Percentiles rank a stretch among this genome's conserved stretches.
phyloP scores from a whole-genome alignment of 73 alveolate species.

The Blepharisma japonicum region DNA sequence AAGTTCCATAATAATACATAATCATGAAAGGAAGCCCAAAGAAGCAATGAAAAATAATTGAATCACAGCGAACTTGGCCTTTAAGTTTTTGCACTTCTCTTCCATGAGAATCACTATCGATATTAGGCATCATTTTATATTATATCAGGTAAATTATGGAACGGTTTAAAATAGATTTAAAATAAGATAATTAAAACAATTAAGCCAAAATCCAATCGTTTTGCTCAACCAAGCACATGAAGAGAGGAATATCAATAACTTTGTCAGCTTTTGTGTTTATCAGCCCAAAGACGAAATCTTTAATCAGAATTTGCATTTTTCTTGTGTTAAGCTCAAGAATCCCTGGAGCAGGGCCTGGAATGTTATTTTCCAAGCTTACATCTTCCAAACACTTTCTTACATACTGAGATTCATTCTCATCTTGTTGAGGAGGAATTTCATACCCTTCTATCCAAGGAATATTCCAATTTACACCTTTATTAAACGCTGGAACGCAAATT shows the following conservation, averaged over 20 bases:
- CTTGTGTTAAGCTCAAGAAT: background rate
- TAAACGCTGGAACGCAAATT: conserved; percentile 10
- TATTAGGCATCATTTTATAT: no score
- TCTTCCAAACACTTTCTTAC: background rate
- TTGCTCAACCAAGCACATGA: background rate
- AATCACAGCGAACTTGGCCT: no score
- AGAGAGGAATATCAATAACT: conserved; percentile 19
- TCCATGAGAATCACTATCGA: no score
- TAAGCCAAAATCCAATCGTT: conserved; percentile 20
- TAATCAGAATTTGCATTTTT: background rate
- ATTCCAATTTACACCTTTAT: background rate
- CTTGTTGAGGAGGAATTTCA: conserved; percentile 28
- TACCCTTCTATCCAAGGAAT: conserved; percentile 19
- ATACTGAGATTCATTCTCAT: background rate
- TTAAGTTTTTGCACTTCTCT: no score
- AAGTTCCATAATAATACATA: no score
- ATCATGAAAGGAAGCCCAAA: no score
- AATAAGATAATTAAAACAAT: background rate
- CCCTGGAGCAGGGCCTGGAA: conserved; percentile 18
- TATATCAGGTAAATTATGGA: no score
- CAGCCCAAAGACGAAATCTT: conserved; percentile 2
- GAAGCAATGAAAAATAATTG: no score
- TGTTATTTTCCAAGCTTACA: background rate
- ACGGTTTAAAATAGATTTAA: no score
- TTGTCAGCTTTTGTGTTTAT: conserved; percentile 13